Evolutionary conservation across 176 grass and related monocot species (phyloP).

Genomic region (Carex littledalei): DNA sequence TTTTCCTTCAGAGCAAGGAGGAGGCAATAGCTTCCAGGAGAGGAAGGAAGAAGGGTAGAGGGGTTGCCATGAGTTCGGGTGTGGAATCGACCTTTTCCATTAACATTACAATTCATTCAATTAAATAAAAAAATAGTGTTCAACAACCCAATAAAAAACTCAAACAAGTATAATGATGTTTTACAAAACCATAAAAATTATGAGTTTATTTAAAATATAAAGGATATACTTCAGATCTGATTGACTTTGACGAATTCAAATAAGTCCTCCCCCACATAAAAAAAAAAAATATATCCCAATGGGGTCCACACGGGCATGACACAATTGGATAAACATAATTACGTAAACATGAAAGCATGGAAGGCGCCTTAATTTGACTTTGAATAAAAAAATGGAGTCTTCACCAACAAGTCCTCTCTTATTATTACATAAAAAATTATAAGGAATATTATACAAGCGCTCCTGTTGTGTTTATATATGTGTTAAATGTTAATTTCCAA

Average conservation of each 20-base stretch:
- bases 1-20: no score
- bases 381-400: not conserved
- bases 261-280: not conserved
- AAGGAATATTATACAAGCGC: not conserved
- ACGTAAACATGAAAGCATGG: no score
- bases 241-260: not conserved
- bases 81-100: no score
- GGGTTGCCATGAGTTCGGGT: no score
- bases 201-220: no score
- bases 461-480: not conserved
- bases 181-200: no score
- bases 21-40: no score
- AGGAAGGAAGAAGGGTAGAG: no score
- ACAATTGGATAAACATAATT: not conserved
- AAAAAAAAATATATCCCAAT: not conserved
- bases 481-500: not conserved
- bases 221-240: no score
- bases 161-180: not conserved
- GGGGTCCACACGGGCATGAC: not conserved
- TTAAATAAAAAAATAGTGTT: no score
- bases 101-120: no score
- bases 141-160: no score
- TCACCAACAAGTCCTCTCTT: not conserved
- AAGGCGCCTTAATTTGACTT: not conserved
- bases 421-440: not conserved